phyloP scores from a whole-genome alignment of 106 monocot species.

The Dendrobium officinale region DNA sequence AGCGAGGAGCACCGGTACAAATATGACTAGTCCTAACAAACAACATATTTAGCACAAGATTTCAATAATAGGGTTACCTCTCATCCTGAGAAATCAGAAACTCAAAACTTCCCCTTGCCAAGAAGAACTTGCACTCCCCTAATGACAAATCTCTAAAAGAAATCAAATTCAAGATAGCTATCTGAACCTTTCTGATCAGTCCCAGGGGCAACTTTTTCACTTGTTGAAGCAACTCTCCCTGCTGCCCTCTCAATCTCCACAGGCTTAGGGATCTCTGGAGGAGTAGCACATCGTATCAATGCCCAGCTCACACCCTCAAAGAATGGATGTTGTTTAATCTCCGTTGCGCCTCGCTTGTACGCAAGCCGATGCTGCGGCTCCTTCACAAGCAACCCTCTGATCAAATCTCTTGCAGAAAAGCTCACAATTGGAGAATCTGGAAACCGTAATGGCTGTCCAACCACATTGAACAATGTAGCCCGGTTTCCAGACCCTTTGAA shows the following conservation, averaged over 20 bases:
- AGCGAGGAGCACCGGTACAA: too few species aligned
- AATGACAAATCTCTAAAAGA: slow-evolving; percentile 22
- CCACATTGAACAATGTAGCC: slow-evolving; percentile 34
- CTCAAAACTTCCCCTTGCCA: too few species aligned
- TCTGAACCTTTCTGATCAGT: slow-evolving; percentile 24
- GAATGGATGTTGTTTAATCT: slow-evolving; percentile 22
- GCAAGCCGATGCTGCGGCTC: slow-evolving; percentile 20
- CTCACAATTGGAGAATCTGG: slow-evolving; percentile 13
- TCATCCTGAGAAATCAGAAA: too few species aligned
- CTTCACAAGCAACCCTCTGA: slow-evolving; percentile 14
- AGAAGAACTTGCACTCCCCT: too few species aligned
- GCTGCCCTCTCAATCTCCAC: slow-evolving; percentile 14
- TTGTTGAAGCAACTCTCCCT: slow-evolving; percentile 13
- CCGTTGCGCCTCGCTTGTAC: slow-evolving; percentile 19
- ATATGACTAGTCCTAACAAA: too few species aligned
- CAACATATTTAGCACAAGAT: too few species aligned
- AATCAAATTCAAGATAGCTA: slow-evolving; percentile 42
- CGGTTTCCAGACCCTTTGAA: slow-evolving; percentile 19
- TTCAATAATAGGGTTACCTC: too few species aligned
- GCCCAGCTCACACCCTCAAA: slow-evolving; percentile 20
- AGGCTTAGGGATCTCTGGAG: slow-evolving; percentile 36
- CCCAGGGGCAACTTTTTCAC: background rate
- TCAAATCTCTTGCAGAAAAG: slow-evolving; percentile 5
- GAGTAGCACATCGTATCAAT: slow-evolving; percentile 40
- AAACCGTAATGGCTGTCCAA: slow-evolving; percentile 22